These are phyloP conservation scores for Rhizoclosmatium sp. DNA, from an alignment of 192 early-diverging fungal genomes.

Conservation along the genomic window DNA sequence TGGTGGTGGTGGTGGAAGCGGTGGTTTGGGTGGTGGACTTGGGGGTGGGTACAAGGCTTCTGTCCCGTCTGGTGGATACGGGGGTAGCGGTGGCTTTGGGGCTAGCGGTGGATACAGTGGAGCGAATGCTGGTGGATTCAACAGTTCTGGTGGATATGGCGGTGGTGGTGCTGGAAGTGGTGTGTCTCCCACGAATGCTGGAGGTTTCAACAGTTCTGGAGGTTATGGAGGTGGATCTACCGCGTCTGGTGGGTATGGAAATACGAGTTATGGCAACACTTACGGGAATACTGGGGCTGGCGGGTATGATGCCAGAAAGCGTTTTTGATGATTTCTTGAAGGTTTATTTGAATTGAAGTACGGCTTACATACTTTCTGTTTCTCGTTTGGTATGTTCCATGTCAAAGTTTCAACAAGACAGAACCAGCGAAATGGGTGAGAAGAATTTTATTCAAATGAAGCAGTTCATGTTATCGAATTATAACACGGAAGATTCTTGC, in stretches of 20 bases:
- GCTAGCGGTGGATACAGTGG: slow-evolving; percentile 2
- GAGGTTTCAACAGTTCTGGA: neutral
- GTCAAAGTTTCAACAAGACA: too few relatives aligned
- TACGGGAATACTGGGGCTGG: neutral
- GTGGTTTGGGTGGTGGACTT: neutral
- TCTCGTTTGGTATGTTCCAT: too few relatives aligned
- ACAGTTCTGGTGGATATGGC: slow-evolving; percentile 6
- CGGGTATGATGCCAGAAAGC: neutral
- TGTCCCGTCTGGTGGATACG: neutral
- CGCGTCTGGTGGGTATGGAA: neutral
- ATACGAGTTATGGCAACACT: neutral
- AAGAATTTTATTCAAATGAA: neutral
- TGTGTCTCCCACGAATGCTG: neutral
- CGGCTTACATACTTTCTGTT: too few relatives aligned
- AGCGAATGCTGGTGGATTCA: neutral
- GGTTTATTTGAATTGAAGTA: too few relatives aligned
- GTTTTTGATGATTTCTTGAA: neutral
- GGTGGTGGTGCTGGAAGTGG: neutral
- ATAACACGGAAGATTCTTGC: neutral
- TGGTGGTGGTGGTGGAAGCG: neutral
- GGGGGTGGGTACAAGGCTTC: neutral
- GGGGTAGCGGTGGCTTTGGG: neutral
- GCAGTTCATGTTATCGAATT: neutral
- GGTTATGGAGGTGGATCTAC: slow-evolving; percentile 5
- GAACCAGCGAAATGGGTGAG: neutral